Conservation (phyloP, 2,329 filamentous ascomycete genomes). For the Plectosphaerella plurivora region DNA sequence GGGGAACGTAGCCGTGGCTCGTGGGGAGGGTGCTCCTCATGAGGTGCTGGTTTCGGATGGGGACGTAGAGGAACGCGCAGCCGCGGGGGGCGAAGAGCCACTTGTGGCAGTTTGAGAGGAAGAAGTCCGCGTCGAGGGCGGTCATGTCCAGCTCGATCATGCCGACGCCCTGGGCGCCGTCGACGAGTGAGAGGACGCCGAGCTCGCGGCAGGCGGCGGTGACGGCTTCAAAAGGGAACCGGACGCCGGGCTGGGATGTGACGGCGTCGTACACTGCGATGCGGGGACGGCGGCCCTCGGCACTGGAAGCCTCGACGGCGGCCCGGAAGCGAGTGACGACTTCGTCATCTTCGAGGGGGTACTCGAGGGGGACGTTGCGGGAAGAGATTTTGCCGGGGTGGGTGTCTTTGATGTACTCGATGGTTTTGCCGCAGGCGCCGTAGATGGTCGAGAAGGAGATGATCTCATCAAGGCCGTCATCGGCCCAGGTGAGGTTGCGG, state of each 20-base stretch:
- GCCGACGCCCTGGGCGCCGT: constrained; percentile 82
- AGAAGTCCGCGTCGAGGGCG: constrained; percentile 73
- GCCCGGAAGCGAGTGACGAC: constrained; percentile 58
- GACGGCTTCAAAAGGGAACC: constrained; percentile 73
- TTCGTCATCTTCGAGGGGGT: constrained; percentile 66
- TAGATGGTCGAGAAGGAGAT: constrained; percentile 78
- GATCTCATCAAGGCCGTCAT: constrained; percentile 71
- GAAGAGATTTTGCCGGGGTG: constrained; percentile 38
- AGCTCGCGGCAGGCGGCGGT: constrained; percentile 59
- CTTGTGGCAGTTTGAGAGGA: constrained; percentile 84
- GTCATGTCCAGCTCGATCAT: constrained; percentile 68
- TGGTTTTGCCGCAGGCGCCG: constrained; percentile 68
- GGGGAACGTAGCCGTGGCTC: constrained; percentile 68
- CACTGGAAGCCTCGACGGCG: constrained; percentile 48
- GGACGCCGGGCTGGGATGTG: constrained; percentile 71
- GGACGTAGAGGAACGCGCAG: constrained; percentile 78
- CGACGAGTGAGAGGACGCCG: constrained; percentile 68
- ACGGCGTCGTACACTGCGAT: constrained; percentile 78
- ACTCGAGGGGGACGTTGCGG: constrained; percentile 55
- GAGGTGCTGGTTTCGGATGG: constrained; percentile 67
- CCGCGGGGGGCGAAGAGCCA: constrained; percentile 82
- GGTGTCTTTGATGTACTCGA: constrained; percentile 68
- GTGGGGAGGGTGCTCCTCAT: constrained; percentile 74
- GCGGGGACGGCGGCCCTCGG: constrained; percentile 56
- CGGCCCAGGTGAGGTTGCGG: constrained; percentile 64